Base-by-base conservation (phyloP, 75 land plant species). In the Cunninghamia lanceolata region DNA sequence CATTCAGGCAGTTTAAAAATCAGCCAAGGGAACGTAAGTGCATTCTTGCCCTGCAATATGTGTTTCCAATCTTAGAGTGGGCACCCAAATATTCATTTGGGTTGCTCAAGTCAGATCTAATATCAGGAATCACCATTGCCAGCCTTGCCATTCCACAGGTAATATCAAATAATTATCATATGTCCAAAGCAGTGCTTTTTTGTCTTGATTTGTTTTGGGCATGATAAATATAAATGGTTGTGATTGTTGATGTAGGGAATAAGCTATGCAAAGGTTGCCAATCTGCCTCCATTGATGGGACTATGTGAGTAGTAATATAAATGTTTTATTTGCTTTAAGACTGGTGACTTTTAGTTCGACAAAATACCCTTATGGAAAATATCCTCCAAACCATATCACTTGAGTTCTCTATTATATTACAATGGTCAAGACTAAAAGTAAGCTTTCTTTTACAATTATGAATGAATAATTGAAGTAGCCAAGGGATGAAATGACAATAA, bases 241-340 rank as follows among this genome's bases (percentile, higher is more conserved):
- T 25, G 68, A 63, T 30, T 77, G 50, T 85, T 36, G 30, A 30
- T 77, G 73, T 94, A 96, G 98, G 98, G 93, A 7, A 95, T 96
- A 42, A 96, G 95, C 56, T 96, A 96, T 83, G 98, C 98, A 43
- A 92, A 94, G 89, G 92, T 96, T 32, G 95, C 98, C 15, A 92
- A 88, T 85, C 84, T 96, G 42, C 97, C 98, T 30, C 93, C 98
- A 30, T 89, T 95, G 52, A 90, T 93, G 39, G 98, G 98, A 39
- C 93, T 96, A 16, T 96, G 95, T 96, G 71, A 95, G 98, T 85
- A 56, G 16, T 14, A 50, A 50, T 50, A 50, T 11, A 50, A 50
- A 50, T 50, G 53, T 50, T 50, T 14, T 50, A 13, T 50, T 50
- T 50, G n/a, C n/a, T n/a, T n/a, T n/a, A n/a, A n/a, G n/a, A n/a